Evolutionary conservation across 495 filamentous ascomycete genomes (phyloP), one percentile per base, ranked within the genome.

Genomic region (Opeltia flavorubescens): DNA sequence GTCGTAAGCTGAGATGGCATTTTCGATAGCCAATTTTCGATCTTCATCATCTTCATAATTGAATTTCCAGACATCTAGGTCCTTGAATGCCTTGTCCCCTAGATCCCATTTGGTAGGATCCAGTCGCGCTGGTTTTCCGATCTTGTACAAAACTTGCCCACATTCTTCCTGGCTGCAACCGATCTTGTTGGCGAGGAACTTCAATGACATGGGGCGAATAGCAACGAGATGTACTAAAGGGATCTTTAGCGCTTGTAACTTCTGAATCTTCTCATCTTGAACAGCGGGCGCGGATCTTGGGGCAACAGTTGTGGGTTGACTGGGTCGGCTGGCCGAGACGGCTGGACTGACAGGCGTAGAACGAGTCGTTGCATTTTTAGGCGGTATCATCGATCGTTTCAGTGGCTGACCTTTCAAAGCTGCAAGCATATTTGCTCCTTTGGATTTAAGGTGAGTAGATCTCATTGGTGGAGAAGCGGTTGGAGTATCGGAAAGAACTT

Each of bases 1-100:
- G 66, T 95, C 88, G 54, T 83, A 94, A 21, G 80, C 72, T 30
- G 73, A 79, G 44, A 93, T 74, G n/a, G 86, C 84, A 56, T 83
- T 85, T 54, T 89, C 79, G 59, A 94, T 89, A 11, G 84, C 88
- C 11, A 71, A 69, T 55, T 87, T 70, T 23, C 87, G 79, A 53
- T 89, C 83, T 27, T 78, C 75, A 26, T 73, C 61, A 21, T 61
- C 73, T 13, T 68, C 66, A 59, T 89, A 91, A 5, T 72, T 67
- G 60, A 86, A 91, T 12, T 75, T 75, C 73, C 80, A 94, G 15
- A 86, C 73, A 57, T 94, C 83, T 25, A 95, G 67, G 48, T 94
- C 87, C 55, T 82, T 86, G 69, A 80, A 94, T 34, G 69, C 68
- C 50, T 75, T 77, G 57, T 84, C 84, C 54, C 66, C 74, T 39